Evolutionary conservation across 2,329 filamentous ascomycete species (phyloP), one percentile per base, ranked within the genome.

Genomic region (Lecanoromycetidae sp.): DNA sequence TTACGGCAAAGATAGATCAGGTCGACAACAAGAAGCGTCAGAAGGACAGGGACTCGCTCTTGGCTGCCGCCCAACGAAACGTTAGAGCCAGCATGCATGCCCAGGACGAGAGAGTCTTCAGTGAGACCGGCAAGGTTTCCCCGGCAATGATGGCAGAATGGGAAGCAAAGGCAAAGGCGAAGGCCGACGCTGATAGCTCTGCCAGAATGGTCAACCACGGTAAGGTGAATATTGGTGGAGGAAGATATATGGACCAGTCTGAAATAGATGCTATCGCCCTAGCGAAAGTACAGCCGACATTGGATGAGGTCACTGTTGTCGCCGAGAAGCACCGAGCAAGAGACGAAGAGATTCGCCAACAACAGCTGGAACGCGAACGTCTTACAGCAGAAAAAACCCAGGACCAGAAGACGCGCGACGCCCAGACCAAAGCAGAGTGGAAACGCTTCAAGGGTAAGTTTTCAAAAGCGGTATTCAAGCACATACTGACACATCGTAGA

Each of bases 231-330:
- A 77, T 95, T 46, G 88, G 90, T 4, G 82, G 83, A 36, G 86
- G 87, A 6, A 86, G 77, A 58, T 87, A 80, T 57, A 80, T 95
- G 70, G 77, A 87, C 30, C 79, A 82, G 56, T 71, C 77, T 4
- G 84, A 87, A 39, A 78, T 95, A 13, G 79, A 95, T 53, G 78
- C 77, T 5, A 84, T 94, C 55, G 88, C 88, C 2, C 75, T 78
- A 10, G 77, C 75, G 37, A 79, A 81, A 55, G 75, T 95, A 13
- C 84, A 90, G 61, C 88, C 88, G 4, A 79, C 91, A 0, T 63
- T 95, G 5, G 82, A 94, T 55, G 84, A 93, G 54, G 91, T 95
- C 52, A 80, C 81, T 44, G 80, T 84, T 43, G 84, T 80, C 59
- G 84, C 84, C 0, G 82, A 87, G 58, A 72, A 72, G 52, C 80